Evolutionary conservation across 441 rosid genomes (phyloP), one percentile per base, ranked within the genome.

Genomic region (Manihot esculenta): DNA sequence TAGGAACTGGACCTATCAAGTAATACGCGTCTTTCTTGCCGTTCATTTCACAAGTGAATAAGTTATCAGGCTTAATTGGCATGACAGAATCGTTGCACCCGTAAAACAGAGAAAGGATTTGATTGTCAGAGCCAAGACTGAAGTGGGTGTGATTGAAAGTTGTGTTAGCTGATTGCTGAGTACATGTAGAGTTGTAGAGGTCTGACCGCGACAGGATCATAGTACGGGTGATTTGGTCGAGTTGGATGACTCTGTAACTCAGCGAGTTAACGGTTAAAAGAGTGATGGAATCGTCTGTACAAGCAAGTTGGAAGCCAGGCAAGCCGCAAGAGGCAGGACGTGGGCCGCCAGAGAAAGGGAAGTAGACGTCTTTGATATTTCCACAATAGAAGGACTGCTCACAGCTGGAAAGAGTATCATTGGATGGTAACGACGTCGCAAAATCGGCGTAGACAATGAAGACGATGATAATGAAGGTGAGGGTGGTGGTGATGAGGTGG

Each of bases 291-390:
- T 65, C 60, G 10, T 54, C 57, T 0, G 33, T 1, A 70, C 84
- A 76, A 26, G 53, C 26, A 50, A 84, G 83, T 27, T 20, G 77
- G 72, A 80, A 80, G 10, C 69, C 77, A 5, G 81, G 86, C 0
- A 69, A 79, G 45, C 80, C 82, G 67, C 84, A 81, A 74, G 66
- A 12, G 56, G 58, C 23, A 8, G 85, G 87, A 35, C 77, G 81
- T 23, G 20, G 26, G 64, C 79, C 82, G 69, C 81, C 80, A 54
- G 77, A 74, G 82, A 84, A 82, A 62, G 85, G 85, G 79, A 76
- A 80, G 64, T 77, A 10, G 57, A 78, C 26, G 74, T 76, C 64
- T 3, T 12, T 58, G 45, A 82, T 55, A 62, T 41, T 14, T 1
- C 84, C 84, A 57, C 85, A 80, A 23, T 66, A 75, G 82, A 77